phyloP scores from a whole-genome alignment of 805 yeast species.

The Candida peoriensis region DNA sequence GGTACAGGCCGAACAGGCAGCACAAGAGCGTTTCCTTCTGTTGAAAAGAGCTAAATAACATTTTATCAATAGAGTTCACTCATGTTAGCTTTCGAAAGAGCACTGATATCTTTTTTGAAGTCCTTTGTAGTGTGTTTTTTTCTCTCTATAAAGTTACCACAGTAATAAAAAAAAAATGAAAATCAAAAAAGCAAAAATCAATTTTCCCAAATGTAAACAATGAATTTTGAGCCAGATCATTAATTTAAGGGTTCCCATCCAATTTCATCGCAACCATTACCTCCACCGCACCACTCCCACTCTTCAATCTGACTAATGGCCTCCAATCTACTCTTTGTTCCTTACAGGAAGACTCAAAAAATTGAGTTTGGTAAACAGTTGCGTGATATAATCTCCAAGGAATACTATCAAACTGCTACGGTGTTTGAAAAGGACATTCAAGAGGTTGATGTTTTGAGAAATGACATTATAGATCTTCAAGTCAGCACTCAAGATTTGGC shows the following conservation, averaged over 20 bases:
- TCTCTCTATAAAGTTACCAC: too few relatives aligned
- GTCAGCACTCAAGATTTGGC: slow-evolving; percentile 33
- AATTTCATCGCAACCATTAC: too few relatives aligned
- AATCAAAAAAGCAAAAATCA: too few relatives aligned
- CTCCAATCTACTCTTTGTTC: slow-evolving; percentile 43
- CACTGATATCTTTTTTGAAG: too few relatives aligned
- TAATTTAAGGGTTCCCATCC: too few relatives aligned
- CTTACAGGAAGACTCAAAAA: slow-evolving; percentile 42
- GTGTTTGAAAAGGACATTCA: slow-evolving; percentile 39
- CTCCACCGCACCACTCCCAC: too few relatives aligned
- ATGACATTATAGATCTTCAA: slow-evolving; percentile 31
- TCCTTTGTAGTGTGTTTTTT: too few relatives aligned
- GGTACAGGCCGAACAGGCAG: slow-evolving; percentile 19
- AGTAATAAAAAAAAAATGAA: too few relatives aligned
- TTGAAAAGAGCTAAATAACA: slow-evolving; percentile 7
- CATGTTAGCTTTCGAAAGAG: too few relatives aligned
- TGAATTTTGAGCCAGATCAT: too few relatives aligned
- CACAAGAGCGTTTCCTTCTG: slow-evolving; percentile 18
- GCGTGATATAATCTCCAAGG: slow-evolving; percentile 40
- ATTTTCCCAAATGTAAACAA: too few relatives aligned
- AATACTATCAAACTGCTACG: slow-evolving; percentile 39
- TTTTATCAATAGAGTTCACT: too few relatives aligned
- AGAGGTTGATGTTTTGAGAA: slow-evolving; percentile 40
- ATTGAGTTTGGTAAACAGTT: slow-evolving; percentile 36
- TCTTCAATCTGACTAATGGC: slow-evolving; percentile 9